phyloP scores from a whole-genome alignment of 345 rosid species.

The Trapa incisa region DNA sequence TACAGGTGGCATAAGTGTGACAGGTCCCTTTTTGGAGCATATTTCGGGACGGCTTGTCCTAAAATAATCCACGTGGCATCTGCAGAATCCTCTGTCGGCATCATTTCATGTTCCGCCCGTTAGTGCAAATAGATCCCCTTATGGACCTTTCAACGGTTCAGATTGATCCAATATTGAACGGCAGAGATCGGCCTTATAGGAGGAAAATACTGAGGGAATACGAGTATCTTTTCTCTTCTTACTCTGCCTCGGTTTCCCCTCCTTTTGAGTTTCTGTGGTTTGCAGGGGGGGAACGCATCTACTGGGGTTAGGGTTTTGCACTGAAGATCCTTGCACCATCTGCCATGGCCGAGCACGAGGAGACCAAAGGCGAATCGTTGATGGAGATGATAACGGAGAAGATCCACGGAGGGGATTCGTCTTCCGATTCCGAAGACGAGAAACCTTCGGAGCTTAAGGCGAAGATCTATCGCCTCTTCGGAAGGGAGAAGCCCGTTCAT shows the following conservation, averaged over 20 bases:
- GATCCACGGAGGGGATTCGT: constrained; percentile 24
- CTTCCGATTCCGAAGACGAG: constrained; percentile 34
- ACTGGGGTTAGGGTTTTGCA: constrained; percentile 1
- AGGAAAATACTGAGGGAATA: not conserved
- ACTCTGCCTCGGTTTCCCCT: not conserved
- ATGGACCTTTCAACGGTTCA: not conserved
- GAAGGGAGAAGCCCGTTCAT: constrained; percentile 59
- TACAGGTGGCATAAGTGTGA: not conserved
- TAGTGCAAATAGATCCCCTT: not conserved
- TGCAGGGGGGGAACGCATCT: not conserved
- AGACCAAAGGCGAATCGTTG: constrained; percentile 23
- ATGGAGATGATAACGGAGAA: constrained; percentile 38
- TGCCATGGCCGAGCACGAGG: constrained; percentile 38
- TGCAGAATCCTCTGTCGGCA: not conserved
- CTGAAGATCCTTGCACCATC: constrained; percentile 1
- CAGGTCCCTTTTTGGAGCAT: not conserved
- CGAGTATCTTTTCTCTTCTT: not conserved
- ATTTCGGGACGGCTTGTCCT: not conserved
- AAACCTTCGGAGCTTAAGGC: constrained; percentile 20
- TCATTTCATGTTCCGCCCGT: not conserved
- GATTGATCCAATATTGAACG: not conserved
- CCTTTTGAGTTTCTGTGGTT: not conserved
- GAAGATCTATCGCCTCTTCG: constrained; percentile 45
- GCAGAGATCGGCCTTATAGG: not conserved
- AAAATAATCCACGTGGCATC: not conserved